phyloP scores from a whole-genome alignment of 2,329 filamentous ascomycete genomes.

The Malbranchea cinnamomea region DNA sequence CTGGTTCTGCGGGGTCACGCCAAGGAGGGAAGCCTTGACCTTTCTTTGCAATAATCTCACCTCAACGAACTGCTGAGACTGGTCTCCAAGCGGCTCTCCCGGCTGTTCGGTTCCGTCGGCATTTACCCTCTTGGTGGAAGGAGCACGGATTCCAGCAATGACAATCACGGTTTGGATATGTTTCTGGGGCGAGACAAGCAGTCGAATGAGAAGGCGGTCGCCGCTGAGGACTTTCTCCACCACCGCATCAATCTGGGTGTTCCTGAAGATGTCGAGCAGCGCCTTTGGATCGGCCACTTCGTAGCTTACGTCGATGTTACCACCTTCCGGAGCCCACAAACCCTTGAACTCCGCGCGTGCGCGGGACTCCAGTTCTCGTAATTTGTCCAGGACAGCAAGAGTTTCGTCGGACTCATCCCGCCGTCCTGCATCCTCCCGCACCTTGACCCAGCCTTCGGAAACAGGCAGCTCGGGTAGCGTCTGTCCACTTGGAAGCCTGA shows the following conservation, averaged over 20 bases:
- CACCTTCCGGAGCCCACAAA: slow-evolving; percentile 56
- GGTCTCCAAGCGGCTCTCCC: slow-evolving; percentile 79
- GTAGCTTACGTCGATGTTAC: slow-evolving; percentile 59
- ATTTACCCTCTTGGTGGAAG: slow-evolving; percentile 74
- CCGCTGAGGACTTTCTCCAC: slow-evolving; percentile 85
- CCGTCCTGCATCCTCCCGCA: slow-evolving; percentile 77
- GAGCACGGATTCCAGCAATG: slow-evolving; percentile 75
- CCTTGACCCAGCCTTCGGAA: slow-evolving; percentile 79
- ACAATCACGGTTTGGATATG: slow-evolving; percentile 82
- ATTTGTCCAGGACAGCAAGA: slow-evolving; percentile 53
- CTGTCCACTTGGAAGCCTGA: slow-evolving; percentile 60
- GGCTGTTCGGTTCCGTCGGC: slow-evolving; percentile 67
- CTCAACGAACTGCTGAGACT: slow-evolving; percentile 80
- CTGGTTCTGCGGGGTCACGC: slow-evolving; percentile 77
- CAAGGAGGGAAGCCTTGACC: slow-evolving; percentile 69
- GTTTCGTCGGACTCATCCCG: slow-evolving; percentile 76
- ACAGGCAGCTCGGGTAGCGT: slow-evolving; percentile 69
- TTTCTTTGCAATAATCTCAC: slow-evolving; percentile 70
- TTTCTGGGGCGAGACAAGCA: slow-evolving; percentile 66
- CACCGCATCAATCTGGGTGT: slow-evolving; percentile 66
- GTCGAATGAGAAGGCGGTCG: slow-evolving; percentile 72
- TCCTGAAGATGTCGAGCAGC: slow-evolving; percentile 73
- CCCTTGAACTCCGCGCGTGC: slow-evolving; percentile 70
- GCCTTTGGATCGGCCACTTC: slow-evolving; percentile 61
- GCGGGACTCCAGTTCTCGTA: slow-evolving; percentile 61